Base-by-base conservation (phyloP, 2,329 filamentous ascomycete species). In the Epichloe hybrida region DNA sequence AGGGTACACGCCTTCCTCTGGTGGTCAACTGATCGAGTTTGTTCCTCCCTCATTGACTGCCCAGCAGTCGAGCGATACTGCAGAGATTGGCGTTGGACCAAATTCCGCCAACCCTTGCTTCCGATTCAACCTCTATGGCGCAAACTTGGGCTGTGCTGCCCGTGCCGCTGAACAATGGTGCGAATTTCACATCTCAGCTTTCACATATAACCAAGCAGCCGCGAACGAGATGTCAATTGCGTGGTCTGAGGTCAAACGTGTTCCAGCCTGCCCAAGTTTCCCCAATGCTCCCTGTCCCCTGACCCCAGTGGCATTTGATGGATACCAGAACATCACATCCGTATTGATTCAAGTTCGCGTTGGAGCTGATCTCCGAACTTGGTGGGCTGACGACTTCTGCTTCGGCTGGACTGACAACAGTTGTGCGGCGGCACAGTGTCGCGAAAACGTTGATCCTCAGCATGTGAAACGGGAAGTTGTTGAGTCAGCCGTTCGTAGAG, bases 311-410 rank as follows among this genome's bases (percentile, higher is more conserved):
- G 55, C 62, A 9, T 59, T 71, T 49, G 64, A 65, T 27, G 67
- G 66, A 7, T 71, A 69, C 53, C 62, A 53, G 15, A 64, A 69
- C 45, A 57, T 71, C 48, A 69, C 67, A 20, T 70, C 69, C 2
- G 56, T 71, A 3, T 50, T 70, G 50, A 63, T 71, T 40, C 65
- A 60, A 3, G 55, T 69, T 15, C 67, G 61, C 20, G 67, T 71
- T 39, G 66, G 66, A 38, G 55, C 63, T 23, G 59, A 69, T 31
- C 57, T 68, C 27, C 64, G 66, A 50, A 59, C 65, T 34, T 71
- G 68, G 69, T 71, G 69, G 69, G 66, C 61, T 27, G 69, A 71
- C 49, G 68, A 71, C 51, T 61, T 71, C 52, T 60, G 60, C 20
- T 57, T 69, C 42, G 67, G 68, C 44, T 71, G 69, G 69, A 68